phyloP scores from a whole-genome alignment of 2,329 filamentous ascomycete species.

The Dichotomopilus funicola region DNA sequence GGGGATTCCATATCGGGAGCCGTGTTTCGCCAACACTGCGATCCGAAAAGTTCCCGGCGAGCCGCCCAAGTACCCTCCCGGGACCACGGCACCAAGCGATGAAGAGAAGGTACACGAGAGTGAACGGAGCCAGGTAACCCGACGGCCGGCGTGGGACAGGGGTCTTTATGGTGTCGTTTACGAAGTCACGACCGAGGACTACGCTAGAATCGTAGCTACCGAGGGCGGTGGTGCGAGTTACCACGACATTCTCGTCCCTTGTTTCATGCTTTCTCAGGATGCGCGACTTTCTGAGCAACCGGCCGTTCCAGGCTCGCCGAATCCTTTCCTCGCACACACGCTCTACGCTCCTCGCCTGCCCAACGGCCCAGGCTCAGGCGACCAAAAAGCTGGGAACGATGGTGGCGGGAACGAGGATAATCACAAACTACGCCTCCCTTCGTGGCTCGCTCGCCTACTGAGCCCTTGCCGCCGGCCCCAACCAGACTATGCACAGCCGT shows the following conservation, averaged over 20 bases:
- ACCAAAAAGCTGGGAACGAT: constrained; percentile 18
- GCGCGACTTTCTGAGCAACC: constrained; percentile 59
- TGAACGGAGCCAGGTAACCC: constrained; percentile 20
- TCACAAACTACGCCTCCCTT: constrained; percentile 25
- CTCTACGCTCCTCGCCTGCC: constrained; percentile 62
- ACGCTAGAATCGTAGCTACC: constrained; percentile 77
- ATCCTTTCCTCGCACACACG: constrained; percentile 75
- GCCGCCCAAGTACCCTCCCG: constrained; percentile 3
- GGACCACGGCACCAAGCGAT: background rate
- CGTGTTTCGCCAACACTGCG: constrained; percentile 82
- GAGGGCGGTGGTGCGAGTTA: constrained; percentile 87
- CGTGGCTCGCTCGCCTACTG: constrained; percentile 37
- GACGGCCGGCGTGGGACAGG: constrained; percentile 62
- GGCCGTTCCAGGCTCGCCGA: constrained; percentile 48
- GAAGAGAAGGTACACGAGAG: constrained; percentile 3
- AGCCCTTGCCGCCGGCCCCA: constrained; percentile 51
- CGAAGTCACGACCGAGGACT: constrained; percentile 80
- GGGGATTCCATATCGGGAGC: constrained; percentile 79
- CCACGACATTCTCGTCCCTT: constrained; percentile 73
- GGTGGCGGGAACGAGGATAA: constrained; percentile 21
- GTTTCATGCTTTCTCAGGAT: constrained; percentile 58
- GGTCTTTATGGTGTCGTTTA: constrained; percentile 91
- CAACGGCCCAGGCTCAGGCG: constrained; percentile 24
- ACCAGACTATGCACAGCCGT: constrained; percentile 72
- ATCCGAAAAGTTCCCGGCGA: constrained; percentile 47